Conservation (phyloP, 345 rosid species). For the Linum usitatissimum region DNA sequence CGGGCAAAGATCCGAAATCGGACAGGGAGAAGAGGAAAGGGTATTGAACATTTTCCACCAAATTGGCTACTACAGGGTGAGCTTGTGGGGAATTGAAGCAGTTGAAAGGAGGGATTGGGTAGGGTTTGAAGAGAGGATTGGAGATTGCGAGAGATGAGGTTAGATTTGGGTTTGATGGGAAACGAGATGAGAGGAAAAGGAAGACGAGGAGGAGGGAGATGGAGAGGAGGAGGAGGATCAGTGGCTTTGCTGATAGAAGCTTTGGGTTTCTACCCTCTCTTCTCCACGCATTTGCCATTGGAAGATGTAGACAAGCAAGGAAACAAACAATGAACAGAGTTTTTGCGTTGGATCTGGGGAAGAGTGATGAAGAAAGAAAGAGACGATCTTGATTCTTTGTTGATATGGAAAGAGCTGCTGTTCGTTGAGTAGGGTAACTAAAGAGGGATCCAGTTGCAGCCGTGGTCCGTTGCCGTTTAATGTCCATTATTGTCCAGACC, state of each 20-base stretch:
- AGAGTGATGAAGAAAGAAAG: too few species aligned
- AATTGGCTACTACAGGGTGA: conserved; percentile 75
- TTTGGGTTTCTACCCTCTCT: conserved; percentile 29
- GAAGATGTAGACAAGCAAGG: not conserved
- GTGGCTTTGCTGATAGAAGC: conserved; percentile 37
- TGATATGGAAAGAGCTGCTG: too few species aligned
- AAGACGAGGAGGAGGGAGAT: conserved; percentile 33
- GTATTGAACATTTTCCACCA: conserved; percentile 68
- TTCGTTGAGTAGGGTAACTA: too few species aligned
- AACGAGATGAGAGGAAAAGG: conserved; percentile 17
- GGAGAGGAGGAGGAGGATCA: conserved; percentile 25
- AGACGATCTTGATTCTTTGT: too few species aligned
- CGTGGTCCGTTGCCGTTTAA: too few species aligned
- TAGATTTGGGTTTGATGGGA: conserved; percentile 9
- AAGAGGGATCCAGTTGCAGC: too few species aligned
- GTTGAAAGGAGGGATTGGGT: conserved; percentile 42
- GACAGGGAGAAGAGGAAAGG: conserved; percentile 77
- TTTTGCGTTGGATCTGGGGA: not conserved
- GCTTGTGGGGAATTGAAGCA: conserved; percentile 69
- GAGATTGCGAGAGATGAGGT: not conserved
- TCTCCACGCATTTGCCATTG: conserved; percentile 39
- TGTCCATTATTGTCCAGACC: too few species aligned
- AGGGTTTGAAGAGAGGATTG: conserved; percentile 8
- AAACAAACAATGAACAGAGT: too few species aligned
- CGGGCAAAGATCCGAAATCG: conserved; percentile 77